Percentiles rank a stretch among this genome's conserved stretches.
These are phyloP conservation scores for Irpex rosettiformis DNA, from an alignment of 1,284 basidiomycete genomes.

Conservation along the genomic window DNA sequence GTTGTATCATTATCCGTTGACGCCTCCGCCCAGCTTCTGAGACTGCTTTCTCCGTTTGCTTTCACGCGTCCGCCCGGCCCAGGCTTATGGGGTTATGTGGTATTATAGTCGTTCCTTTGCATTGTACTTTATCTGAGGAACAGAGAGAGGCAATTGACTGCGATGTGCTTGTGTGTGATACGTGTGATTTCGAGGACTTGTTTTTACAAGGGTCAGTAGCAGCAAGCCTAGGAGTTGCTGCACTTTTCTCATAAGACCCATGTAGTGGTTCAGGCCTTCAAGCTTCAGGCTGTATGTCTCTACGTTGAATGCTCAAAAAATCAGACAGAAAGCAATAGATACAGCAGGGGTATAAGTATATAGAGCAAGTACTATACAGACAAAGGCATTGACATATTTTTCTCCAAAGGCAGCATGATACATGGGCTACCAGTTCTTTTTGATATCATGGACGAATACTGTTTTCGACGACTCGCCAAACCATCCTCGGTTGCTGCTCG, in stretches of 20 bases:
- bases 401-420: background rate
- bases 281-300: too few species aligned
- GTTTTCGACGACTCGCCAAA: conserved; percentile 87
- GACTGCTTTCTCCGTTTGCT: conserved; percentile 26
- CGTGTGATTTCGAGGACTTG: too few species aligned
- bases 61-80: conserved; percentile 1
- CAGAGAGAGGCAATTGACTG: conserved; percentile 39
- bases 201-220: too few species aligned
- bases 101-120: conserved; percentile 56
- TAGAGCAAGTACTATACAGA: background rate
- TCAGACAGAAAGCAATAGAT: background rate
- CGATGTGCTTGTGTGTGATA: conserved; percentile 12
- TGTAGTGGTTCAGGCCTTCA: too few species aligned
- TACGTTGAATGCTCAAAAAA: too few species aligned
- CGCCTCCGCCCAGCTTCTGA: conserved; percentile 20
- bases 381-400: background rate
- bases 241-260: too few species aligned
- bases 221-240: too few species aligned
- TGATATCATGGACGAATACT: conserved; percentile 89
- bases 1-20: conserved; percentile 22
- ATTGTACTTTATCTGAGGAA: conserved; percentile 55
- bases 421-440: conserved; percentile 35
- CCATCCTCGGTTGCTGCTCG: conserved; percentile 95
- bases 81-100: conserved; percentile 39
- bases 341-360: background rate